phyloP scores from a whole-genome alignment of 176 grass and related monocot species.

The Tillandsia fasciculata region DNA sequence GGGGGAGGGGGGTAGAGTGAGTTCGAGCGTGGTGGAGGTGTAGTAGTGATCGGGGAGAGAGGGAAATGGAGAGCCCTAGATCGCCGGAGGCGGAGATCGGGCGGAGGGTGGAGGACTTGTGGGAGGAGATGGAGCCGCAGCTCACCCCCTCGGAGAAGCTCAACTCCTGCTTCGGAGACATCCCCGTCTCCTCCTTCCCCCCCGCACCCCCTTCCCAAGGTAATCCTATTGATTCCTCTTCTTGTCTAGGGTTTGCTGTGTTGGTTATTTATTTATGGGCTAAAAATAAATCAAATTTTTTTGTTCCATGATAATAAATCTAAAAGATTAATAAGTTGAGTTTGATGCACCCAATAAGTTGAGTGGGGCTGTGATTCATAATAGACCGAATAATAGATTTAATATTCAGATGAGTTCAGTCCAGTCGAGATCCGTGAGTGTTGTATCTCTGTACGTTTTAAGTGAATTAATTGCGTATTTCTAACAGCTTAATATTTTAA shows the following conservation, averaged over 20 bases:
- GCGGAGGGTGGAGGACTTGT: slow-evolving; percentile 75
- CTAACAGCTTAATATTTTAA: no score
- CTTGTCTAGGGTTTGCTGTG: not conserved
- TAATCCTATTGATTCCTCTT: not conserved
- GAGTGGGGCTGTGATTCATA: no score
- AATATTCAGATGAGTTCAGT: no score
- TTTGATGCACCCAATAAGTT: no score
- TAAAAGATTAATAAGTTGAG: no score
- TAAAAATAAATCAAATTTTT: no score
- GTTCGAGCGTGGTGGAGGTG: not conserved
- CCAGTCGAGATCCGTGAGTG: no score
- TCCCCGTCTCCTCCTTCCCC: slow-evolving; percentile 70
- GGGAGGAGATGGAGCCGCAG: slow-evolving; percentile 88
- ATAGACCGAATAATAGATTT: no score
- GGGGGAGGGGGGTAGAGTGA: not conserved
- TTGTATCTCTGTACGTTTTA: no score
- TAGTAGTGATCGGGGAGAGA: not conserved
- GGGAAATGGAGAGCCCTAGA: slow-evolving; percentile 51
- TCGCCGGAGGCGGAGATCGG: slow-evolving; percentile 94
- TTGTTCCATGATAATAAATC: no score
- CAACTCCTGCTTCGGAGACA: slow-evolving; percentile 91
- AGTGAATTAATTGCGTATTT: no score
- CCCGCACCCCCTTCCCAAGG: slow-evolving; percentile 43
- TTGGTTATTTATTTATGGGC: no score
- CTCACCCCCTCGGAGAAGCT: slow-evolving; percentile 90